A percentile compares a stretch with the other conserved stretches of the same genome.
Conservation (phyloP, 1,284 basidiomycete genomes). For the Leccinum proliferum region DNA sequence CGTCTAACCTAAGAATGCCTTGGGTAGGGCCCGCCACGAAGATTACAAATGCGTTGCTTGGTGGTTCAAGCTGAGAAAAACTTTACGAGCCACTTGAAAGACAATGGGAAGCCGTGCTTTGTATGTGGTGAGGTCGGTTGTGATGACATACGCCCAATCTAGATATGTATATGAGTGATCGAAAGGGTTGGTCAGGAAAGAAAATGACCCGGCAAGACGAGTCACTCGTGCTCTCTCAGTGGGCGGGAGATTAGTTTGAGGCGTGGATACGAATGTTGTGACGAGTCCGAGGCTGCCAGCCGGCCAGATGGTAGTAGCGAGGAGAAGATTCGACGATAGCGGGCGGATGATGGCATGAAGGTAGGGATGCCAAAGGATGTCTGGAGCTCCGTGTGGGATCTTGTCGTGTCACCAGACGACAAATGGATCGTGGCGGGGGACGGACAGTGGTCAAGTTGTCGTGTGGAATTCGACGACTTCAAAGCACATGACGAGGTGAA, state of each 20-base stretch:
- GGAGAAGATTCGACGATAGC: too few species aligned
- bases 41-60: slow-evolving; percentile 14
- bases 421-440: too few species aligned
- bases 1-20: background rate
- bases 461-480: too few species aligned
- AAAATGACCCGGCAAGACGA: slow-evolving; percentile 18
- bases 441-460: too few species aligned
- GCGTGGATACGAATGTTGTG: background rate
- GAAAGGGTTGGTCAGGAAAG: background rate
- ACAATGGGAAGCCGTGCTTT: slow-evolving; percentile 22
- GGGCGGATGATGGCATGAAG: too few species aligned
- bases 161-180: slow-evolving; percentile 2
- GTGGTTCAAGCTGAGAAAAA: slow-evolving; percentile 11
- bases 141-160: slow-evolving; percentile 30
- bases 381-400: too few species aligned
- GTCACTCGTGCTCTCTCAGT: background rate
- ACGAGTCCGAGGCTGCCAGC: background rate
- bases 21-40: slow-evolving; percentile 6
- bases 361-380: too few species aligned
- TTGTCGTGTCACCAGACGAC: too few species aligned
- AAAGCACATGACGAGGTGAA: too few species aligned
- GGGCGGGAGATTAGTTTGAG: slow-evolving; percentile 3
- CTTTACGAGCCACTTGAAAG: slow-evolving; percentile 19
- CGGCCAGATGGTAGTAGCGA: background rate
- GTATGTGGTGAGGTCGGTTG: slow-evolving; percentile 21